Conservation (phyloP, 2,329 filamentous ascomycete species). For the Talaromyces sp. region DNA sequence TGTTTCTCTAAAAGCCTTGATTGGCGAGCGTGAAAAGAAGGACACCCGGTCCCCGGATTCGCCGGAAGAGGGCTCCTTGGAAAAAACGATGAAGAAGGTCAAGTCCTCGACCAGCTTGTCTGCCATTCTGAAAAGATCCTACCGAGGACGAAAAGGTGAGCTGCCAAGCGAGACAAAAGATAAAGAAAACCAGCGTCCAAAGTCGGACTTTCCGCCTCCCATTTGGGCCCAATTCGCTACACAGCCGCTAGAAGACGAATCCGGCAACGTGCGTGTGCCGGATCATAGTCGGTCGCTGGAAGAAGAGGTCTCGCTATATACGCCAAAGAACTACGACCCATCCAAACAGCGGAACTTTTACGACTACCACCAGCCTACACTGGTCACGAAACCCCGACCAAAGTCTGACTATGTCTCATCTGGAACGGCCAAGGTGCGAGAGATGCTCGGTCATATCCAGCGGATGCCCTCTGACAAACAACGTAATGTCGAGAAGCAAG, state of each 20-base stretch:
- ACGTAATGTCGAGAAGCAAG: constrained; percentile 11
- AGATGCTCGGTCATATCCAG: constrained; percentile 24
- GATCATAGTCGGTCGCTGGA: constrained; percentile 41
- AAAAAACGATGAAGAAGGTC: constrained; percentile 58
- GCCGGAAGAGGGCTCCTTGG: constrained; percentile 22
- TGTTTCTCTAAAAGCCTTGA: constrained; percentile 47
- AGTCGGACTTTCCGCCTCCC: constrained; percentile 54
- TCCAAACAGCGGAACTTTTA: constrained; percentile 59
- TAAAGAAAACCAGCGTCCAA: constrained; percentile 76
- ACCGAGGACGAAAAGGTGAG: constrained; percentile 60
- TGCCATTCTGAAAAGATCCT: constrained; percentile 67
- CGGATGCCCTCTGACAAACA: constrained; percentile 21
- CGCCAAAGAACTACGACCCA: constrained; percentile 55
- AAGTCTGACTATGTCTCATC: constrained; percentile 46
- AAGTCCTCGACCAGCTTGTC: constrained; percentile 83
- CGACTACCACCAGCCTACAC: constrained; percentile 44
- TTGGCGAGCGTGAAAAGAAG: constrained; percentile 43
- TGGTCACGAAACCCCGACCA: constrained; percentile 43
- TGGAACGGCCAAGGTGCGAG: constrained; percentile 35
- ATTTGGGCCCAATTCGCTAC: constrained; percentile 73
- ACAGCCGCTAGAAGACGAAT: constrained; percentile 27
- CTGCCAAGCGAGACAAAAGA: constrained; percentile 53
- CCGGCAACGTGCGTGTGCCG: constrained; percentile 38
- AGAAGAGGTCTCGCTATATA: constrained; percentile 55
- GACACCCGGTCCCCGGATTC: constrained; percentile 21